A percentile compares a stretch with the other conserved stretches of the same genome.
These are phyloP conservation scores for Candida quercuum DNA, from an alignment of 805 yeast genomes.

Conservation along the genomic window DNA sequence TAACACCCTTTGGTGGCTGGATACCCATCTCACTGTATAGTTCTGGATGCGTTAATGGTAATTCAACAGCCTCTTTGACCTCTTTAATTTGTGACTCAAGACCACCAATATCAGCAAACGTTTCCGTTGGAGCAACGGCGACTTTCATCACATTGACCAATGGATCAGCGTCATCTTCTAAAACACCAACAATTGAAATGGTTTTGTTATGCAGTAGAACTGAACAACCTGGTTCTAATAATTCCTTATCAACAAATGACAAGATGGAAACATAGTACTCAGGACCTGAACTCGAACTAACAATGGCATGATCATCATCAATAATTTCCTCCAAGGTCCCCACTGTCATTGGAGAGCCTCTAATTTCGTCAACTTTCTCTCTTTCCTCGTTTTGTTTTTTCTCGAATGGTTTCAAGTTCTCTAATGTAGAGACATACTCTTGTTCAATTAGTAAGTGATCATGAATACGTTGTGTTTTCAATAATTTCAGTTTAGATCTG, in stretches of 20 bases:
- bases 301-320: slow-evolving; percentile 98
- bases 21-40: slow-evolving; percentile 98
- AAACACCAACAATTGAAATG: slow-evolving; percentile 94
- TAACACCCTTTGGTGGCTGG: slow-evolving; percentile 97
- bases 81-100: slow-evolving; percentile 94
- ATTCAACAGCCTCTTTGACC: slow-evolving; percentile 93
- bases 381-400: slow-evolving; percentile 96
- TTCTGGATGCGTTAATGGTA: slow-evolving; percentile 95
- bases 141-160: slow-evolving; percentile 97
- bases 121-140: slow-evolving; percentile 95
- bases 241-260: slow-evolving; percentile 94
- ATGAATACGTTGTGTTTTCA: slow-evolving; percentile 93
- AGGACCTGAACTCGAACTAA: slow-evolving; percentile 91
- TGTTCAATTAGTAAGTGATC: slow-evolving; percentile 94
- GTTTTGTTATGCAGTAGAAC: slow-evolving; percentile 94
- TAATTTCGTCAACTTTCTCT: slow-evolving; percentile 87
- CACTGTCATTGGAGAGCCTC: slow-evolving; percentile 94
- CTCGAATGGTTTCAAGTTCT: slow-evolving; percentile 91
- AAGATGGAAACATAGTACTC: slow-evolving; percentile 95
- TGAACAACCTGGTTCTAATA: slow-evolving; percentile 95
- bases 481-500: slow-evolving; percentile 84
- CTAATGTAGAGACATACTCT: slow-evolving; percentile 93
- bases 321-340: slow-evolving; percentile 96
- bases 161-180: slow-evolving; percentile 97
- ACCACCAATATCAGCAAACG: slow-evolving; percentile 97